phyloP scores from a whole-genome alignment of 345 rosid species.

The Raphanus raphanistrum region DNA sequence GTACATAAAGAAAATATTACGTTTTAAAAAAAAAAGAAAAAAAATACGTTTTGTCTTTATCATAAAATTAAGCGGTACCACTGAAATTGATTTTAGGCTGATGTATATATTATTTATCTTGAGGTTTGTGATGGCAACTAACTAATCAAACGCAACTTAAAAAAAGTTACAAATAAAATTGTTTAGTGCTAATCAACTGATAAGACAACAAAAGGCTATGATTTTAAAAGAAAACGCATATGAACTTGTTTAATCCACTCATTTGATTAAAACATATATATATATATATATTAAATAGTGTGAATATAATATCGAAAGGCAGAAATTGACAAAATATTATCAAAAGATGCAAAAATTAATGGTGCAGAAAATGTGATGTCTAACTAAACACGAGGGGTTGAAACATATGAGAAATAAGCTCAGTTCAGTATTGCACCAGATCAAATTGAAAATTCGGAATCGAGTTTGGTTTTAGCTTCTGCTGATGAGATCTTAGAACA shows the following conservation, averaged over 20 bases:
- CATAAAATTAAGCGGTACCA: slow-evolving; percentile 1
- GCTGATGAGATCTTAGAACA: too few species aligned
- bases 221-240: slow-evolving; percentile 10
- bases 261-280: neutral
- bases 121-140: neutral
- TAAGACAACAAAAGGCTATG: slow-evolving; percentile 27
- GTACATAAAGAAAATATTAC: neutral
- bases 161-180: neutral
- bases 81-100: neutral
- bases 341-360: neutral
- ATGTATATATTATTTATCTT: neutral
- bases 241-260: neutral
- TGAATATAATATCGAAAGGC: neutral
- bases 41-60: neutral
- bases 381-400: too few species aligned
- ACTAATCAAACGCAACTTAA: slow-evolving; percentile 10
- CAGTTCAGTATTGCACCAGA: too few species aligned
- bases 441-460: too few species aligned
- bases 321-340: neutral
- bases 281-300: neutral
- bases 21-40: too few species aligned
- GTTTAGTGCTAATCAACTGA: slow-evolving; percentile 1
- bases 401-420: too few species aligned
- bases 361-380: too few species aligned
- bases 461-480: too few species aligned